Evolutionary conservation across 768 basidiomycete genomes (phyloP), one percentile per base, ranked within the genome.

Genomic region (Rhizopogon rudus): DNA sequence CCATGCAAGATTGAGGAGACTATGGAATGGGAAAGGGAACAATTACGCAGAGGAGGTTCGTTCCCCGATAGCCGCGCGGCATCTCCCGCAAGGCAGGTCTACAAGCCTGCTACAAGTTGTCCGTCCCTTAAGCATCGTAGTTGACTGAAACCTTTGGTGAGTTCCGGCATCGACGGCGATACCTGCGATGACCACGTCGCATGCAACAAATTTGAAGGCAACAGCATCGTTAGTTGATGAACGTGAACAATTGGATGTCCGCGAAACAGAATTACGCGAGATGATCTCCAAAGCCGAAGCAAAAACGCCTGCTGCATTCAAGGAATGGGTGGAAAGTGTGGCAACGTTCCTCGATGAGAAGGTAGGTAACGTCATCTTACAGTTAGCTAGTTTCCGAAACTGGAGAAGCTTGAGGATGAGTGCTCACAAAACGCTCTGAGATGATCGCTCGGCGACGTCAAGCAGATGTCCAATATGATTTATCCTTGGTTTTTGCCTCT

Each of bases 311-410:
- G 74, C 72, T 10, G 79, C 80, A 50, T 90, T 94, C 73, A 78
- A 74, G 52, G 88, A 91, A 39, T 91, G 89, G 87, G 71, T 91
- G 0, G 92, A 93, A 67, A 81, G 81, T 56, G n/a, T n/a, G n/a
- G n/a, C n/a, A n/a, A n/a, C n/a, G n/a, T 93, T 94, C 67, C 73
- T 94, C 17, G 92, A 94, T 63, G 88, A 89, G 72, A 94, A 94
- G 83, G 91, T 89, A 17, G 3, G 70, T 56, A 45, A 29, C 16
- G 37, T 20, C 43, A 37, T 43, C 55, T n/a, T 14, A 29, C 49
- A 13, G 22, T 20, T 20, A 48, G n/a, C 44, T 59, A 94, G 92
- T 92, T 83, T 61, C 91, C 91, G 6, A 71, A 74, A 37, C 76
- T 94, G 12, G 92, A 93, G 67, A 83, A 80, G 57, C 75, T 93